Evolutionary conservation across 2,329 filamentous ascomycete genomes (phyloP).

Genomic region (Aureobasidium sp.): DNA sequence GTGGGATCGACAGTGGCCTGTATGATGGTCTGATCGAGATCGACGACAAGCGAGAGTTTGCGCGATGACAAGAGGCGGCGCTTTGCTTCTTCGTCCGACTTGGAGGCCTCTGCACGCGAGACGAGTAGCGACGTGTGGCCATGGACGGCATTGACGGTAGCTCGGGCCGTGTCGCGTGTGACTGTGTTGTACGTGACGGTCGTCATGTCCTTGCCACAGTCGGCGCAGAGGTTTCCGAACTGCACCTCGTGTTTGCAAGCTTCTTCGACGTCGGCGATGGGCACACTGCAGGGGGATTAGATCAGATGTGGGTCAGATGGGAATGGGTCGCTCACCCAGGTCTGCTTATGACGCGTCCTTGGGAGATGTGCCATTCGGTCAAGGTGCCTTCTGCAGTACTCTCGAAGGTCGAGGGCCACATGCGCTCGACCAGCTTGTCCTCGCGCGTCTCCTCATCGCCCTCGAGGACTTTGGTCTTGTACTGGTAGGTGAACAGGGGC

Average conservation of each 20-base stretch:
- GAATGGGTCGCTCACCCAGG: conserved; percentile 21
- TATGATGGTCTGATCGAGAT: conserved; percentile 97
- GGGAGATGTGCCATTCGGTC: conserved; percentile 62
- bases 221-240: conserved; percentile 80
- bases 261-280: conserved; percentile 73
- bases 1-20: conserved; percentile 97
- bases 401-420: conserved; percentile 71
- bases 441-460: conserved; percentile 67
- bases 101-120: conserved; percentile 70
- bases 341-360: conserved; percentile 54
- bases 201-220: conserved; percentile 95
- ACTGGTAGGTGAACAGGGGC: conserved; percentile 78
- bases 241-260: conserved; percentile 86
- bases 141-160: conserved; percentile 90
- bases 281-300: conserved; percentile 27
- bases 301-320: not conserved
- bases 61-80: conserved; percentile 67
- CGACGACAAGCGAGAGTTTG: conserved; percentile 89
- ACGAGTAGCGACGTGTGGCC: conserved; percentile 82
- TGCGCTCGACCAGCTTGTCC: conserved; percentile 53
- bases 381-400: conserved; percentile 76
- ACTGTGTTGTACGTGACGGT: conserved; percentile 77
- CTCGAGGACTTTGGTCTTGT: conserved; percentile 62
- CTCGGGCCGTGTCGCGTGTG: conserved; percentile 69
- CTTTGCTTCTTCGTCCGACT: conserved; percentile 80